Percentiles rank a stretch among this genome's conserved stretches.
phyloP scores from a whole-genome alignment of 768 basidiomycete species.

The Mycena galericulata region DNA sequence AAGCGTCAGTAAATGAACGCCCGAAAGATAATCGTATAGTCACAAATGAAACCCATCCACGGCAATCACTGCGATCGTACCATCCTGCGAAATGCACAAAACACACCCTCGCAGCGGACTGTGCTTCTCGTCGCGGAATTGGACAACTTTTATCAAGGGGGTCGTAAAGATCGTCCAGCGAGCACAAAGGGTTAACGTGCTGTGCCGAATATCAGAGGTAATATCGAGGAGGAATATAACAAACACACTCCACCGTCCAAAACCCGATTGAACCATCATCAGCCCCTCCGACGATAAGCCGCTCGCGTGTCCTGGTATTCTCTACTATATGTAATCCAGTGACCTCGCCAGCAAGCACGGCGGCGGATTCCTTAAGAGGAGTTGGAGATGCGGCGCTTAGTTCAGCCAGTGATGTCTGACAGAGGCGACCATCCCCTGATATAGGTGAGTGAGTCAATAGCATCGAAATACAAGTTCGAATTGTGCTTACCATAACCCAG shows the following conservation, averaged over 20 bases:
- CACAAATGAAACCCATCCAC: conserved; percentile 85
- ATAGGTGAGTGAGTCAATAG: conserved; percentile 17
- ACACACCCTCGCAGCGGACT: conserved; percentile 75
- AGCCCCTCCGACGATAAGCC: conserved; percentile 76
- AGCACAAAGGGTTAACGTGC: conserved; percentile 73
- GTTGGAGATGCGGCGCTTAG: conserved; percentile 45
- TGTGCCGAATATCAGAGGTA: conserved; percentile 40
- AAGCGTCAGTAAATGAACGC: conserved; percentile 13
- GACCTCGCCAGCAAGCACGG: conserved; percentile 61
- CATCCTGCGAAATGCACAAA: conserved; percentile 80
- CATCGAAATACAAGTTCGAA: conserved; percentile 32
- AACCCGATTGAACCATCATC: conserved; percentile 84
- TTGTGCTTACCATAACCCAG: conserved; percentile 70
- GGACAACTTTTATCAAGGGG: conserved; percentile 69
- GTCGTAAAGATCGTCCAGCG: conserved; percentile 81
- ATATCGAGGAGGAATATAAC: not conserved
- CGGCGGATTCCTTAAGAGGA: conserved; percentile 55
- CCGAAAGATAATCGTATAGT: conserved; percentile 40
- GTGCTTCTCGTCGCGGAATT: conserved; percentile 61
- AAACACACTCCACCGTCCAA: conserved; percentile 74
- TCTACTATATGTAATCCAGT: conserved; percentile 64
- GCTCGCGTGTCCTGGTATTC: conserved; percentile 70
- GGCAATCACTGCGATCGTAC: conserved; percentile 85
- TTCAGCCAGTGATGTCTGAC: conserved; percentile 57
- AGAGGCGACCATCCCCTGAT: conserved; percentile 68